Evolutionary conservation across 108 stramenopile genomes (phyloP).

Genomic region (Cyclotella cryptica): DNA sequence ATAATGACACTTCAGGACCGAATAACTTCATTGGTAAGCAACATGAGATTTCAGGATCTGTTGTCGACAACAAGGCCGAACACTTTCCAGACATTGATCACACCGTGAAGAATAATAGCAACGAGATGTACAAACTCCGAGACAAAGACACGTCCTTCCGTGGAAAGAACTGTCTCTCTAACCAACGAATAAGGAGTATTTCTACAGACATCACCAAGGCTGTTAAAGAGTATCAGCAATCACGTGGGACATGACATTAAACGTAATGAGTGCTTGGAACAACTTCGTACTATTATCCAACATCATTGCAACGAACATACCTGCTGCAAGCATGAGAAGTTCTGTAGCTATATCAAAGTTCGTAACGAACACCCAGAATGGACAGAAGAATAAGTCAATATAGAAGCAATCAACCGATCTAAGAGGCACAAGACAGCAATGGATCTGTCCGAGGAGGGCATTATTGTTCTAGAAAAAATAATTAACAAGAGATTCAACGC

Average conservation of each 20-base stretch:
- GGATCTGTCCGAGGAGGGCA: constrained; percentile 6
- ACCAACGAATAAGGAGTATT: constrained; percentile 12
- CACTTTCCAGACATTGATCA: constrained; percentile 9
- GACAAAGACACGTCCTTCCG: constrained; percentile 11
- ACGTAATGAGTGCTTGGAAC: constrained; percentile 1
- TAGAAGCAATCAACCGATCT: background rate
- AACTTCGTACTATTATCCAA: background rate
- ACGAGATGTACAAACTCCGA: background rate
- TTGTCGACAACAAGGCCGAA: background rate
- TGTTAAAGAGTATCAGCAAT: background rate
- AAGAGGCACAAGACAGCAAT: constrained; percentile 9
- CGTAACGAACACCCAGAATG: background rate
- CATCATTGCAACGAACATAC: constrained; percentile 20
- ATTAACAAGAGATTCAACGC: constrained; percentile 14
- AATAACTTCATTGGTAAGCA: constrained; percentile 18
- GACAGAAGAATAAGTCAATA: background rate
- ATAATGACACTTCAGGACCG: constrained; percentile 22
- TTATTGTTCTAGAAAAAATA: background rate
- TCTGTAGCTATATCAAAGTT: constrained; percentile 7
- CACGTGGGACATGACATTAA: background rate
- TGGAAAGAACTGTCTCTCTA: constrained; percentile 3
- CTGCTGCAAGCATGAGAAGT: background rate
- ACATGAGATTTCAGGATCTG: constrained; percentile 1
- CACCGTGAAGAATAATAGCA: background rate
- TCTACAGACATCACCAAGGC: background rate